Conservation (phyloP, 192 early-diverging fungal species). For the Mortierella claussenii region DNA sequence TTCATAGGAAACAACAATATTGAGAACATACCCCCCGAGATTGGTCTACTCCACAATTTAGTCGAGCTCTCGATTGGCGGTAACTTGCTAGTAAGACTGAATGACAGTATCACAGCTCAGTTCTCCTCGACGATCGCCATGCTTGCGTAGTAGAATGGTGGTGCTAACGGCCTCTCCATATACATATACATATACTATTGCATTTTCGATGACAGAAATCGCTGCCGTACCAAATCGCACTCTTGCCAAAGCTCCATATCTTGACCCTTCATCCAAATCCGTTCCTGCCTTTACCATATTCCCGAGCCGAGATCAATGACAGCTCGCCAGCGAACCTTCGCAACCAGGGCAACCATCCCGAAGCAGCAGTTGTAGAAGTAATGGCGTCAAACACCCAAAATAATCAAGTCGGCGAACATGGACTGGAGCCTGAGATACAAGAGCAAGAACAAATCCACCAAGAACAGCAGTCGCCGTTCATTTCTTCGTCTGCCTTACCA, state of each 20-base stretch:
- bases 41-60: conserved; percentile 55
- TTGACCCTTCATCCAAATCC: conserved; percentile 59
- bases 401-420: neutral
- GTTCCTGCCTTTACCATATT: conserved; percentile 13
- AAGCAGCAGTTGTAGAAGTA: too few relatives aligned
- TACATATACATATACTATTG: neutral
- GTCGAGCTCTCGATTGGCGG: conserved; percentile 61
- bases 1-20: conserved; percentile 59
- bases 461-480: neutral
- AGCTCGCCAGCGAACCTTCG: neutral
- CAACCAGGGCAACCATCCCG: too few relatives aligned
- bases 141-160: too few relatives aligned
- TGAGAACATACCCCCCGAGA: conserved; percentile 54
- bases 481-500: conserved; percentile 9
- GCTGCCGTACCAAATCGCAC: conserved; percentile 54
- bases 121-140: too few relatives aligned
- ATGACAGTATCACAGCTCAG: too few relatives aligned
- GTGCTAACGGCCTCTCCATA: too few relatives aligned
- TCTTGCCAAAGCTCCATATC: conserved; percentile 50
- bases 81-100: conserved; percentile 54
- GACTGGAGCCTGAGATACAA: neutral
- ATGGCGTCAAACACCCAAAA: too few relatives aligned
- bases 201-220: conserved; percentile 1
- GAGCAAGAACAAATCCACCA: neutral
- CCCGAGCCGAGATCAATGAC: neutral